phyloP scores from a whole-genome alignment of 2,329 filamentous ascomycete genomes.

The Pseudogymnoascus sp. region DNA sequence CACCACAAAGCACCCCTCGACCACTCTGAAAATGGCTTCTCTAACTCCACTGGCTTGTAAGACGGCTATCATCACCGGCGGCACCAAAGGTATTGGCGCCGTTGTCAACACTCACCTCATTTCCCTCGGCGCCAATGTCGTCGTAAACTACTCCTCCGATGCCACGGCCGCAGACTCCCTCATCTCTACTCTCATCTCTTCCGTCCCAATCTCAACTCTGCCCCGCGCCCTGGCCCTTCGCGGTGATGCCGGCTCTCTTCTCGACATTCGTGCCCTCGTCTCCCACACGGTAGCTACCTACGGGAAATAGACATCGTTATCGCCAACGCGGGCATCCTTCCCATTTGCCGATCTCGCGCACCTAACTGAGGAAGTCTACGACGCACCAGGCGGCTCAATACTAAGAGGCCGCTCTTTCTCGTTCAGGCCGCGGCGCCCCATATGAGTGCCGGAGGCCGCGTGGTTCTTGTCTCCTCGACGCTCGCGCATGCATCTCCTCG shows the following conservation, averaged over 20 bases:
- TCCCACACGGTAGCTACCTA: conserved; percentile 40
- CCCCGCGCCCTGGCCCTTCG: conserved; percentile 42
- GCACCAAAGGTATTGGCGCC: conserved; percentile 50
- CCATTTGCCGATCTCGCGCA: conserved; percentile 42
- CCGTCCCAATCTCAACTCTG: conserved; percentile 18
- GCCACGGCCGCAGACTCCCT: conserved; percentile 39
- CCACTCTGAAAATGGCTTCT: background rate
- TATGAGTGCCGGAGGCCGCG: conserved; percentile 39
- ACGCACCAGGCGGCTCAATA: conserved; percentile 43
- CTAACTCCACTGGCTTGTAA: conserved; percentile 30
- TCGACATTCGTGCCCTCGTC: conserved; percentile 42
- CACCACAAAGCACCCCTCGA: background rate
- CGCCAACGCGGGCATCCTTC: conserved; percentile 45
- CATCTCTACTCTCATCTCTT: conserved; percentile 38
- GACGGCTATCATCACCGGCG: conserved; percentile 44
- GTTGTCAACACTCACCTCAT: conserved; percentile 50
- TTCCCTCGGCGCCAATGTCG: conserved; percentile 45
- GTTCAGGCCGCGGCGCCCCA: conserved; percentile 42
- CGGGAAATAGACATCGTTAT: conserved; percentile 50
- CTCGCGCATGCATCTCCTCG: conserved; percentile 30
- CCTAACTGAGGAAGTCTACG: conserved; percentile 43
- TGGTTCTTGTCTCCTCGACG: conserved; percentile 45
- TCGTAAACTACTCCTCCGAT: conserved; percentile 49
- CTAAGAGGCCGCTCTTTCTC: conserved; percentile 49
- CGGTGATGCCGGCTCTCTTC: conserved; percentile 42